These are phyloP conservation scores for Solanum sitiens DNA, from an alignment of 257 asterid species.

Conservation along the genomic window DNA sequence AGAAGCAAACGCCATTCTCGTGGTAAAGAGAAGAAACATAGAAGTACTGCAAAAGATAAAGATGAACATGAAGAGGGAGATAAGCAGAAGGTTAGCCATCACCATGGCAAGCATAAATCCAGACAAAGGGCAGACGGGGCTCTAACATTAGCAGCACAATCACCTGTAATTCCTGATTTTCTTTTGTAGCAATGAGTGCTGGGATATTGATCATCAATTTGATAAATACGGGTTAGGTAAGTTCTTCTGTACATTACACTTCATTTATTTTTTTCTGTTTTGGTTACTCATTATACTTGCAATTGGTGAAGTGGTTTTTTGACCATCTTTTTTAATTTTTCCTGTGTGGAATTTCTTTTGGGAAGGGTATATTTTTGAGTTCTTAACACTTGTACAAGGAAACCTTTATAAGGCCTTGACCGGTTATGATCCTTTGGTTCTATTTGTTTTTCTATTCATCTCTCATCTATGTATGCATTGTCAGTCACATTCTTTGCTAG, in stretches of 20 bases:
- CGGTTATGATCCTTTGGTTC: neutral
- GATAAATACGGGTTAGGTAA: neutral
- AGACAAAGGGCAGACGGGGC: conserved; percentile 48
- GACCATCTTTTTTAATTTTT: neutral
- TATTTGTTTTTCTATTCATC: neutral
- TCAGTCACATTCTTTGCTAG: neutral
- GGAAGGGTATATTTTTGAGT: neutral
- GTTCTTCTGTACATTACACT: conserved; percentile 2
- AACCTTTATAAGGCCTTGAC: neutral
- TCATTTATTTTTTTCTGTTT: neutral
- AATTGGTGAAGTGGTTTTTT: neutral
- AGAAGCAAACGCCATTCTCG: conserved; percentile 35
- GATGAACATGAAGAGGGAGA: conserved; percentile 38
- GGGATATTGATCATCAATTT: neutral
- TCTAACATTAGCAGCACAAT: conserved; percentile 31
- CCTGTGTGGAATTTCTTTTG: neutral
- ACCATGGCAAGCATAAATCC: conserved; percentile 48
- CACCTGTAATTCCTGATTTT: conserved; percentile 77
- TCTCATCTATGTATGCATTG: neutral
- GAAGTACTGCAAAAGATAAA: conserved; percentile 34
- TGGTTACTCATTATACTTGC: neutral
- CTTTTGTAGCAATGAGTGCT: conserved; percentile 42
- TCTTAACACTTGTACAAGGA: neutral
- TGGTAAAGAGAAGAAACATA: conserved; percentile 49
- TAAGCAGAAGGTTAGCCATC: conserved; percentile 34